Percentiles rank a stretch among this genome's conserved stretches.
Conservation (phyloP, 306 rosid species). For the Albizia julibrissin region DNA sequence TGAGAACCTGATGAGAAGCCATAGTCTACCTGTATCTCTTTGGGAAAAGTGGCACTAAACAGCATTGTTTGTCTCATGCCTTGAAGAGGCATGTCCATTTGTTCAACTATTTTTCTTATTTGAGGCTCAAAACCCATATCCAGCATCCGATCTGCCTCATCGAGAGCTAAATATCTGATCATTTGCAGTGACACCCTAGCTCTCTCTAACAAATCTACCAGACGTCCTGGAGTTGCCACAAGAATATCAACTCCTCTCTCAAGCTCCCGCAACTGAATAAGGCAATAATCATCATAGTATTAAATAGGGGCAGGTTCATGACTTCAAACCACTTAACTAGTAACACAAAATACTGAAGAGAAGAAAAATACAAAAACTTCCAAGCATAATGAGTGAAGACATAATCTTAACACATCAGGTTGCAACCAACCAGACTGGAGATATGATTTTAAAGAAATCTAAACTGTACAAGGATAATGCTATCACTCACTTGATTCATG, state of each 20-base stretch:
- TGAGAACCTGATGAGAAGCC: background rate
- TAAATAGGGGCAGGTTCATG: background rate
- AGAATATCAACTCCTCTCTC: constrained; percentile 23
- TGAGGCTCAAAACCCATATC: constrained; percentile 27
- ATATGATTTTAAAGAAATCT: background rate
- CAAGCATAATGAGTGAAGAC: background rate
- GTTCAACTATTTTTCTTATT: constrained; percentile 24
- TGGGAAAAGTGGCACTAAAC: constrained; percentile 25
- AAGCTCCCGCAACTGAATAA: constrained; percentile 24
- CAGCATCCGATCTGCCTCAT: constrained; percentile 27
- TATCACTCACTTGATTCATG: background rate
- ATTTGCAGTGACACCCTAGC: constrained; percentile 25
- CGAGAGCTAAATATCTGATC: constrained; percentile 22
- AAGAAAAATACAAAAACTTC: background rate
- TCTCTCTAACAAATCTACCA: constrained; percentile 23
- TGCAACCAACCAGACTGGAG: background rate
- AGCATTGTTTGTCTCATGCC: constrained; percentile 20
- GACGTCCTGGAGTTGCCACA: constrained; percentile 26
- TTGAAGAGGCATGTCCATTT: constrained; percentile 24
- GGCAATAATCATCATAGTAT: background rate
- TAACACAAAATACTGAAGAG: background rate
- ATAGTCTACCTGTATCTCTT: constrained; percentile 13
- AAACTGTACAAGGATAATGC: background rate
- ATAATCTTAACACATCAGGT: background rate
- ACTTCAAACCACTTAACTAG: background rate